Conservation (phyloP, 2,329 filamentous ascomycete genomes). For the Alternaria brassicae region DNA sequence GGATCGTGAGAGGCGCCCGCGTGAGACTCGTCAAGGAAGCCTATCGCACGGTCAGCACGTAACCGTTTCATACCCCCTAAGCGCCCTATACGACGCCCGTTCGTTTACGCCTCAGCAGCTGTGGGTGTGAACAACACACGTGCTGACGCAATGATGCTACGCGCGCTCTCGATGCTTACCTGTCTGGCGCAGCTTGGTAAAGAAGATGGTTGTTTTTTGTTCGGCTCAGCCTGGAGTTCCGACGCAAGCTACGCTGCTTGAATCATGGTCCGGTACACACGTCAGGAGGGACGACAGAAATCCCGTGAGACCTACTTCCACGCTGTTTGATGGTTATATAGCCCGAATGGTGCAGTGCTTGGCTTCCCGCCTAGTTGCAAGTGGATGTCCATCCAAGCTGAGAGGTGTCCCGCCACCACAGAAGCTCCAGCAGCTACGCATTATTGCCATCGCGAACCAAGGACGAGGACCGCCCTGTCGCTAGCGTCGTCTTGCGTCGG, state of each 20-base stretch:
- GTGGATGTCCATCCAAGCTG: slow-evolving; percentile 42
- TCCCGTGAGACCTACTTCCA: background rate
- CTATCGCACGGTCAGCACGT: slow-evolving; percentile 39
- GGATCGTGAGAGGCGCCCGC: slow-evolving; percentile 38
- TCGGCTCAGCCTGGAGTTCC: slow-evolving; percentile 25
- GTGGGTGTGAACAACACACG: slow-evolving; percentile 8
- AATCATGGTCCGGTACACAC: slow-evolving; percentile 8
- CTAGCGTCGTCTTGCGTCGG: slow-evolving; percentile 28
- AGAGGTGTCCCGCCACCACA: slow-evolving; percentile 35
- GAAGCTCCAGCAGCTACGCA: slow-evolving; percentile 32
- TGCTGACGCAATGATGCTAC: slow-evolving; percentile 11
- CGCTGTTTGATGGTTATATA: slow-evolving; percentile 9
- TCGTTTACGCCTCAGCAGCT: slow-evolving; percentile 15
- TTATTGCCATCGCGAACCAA: slow-evolving; percentile 28
- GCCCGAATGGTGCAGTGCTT: slow-evolving; percentile 25
- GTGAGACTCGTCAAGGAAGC: slow-evolving; percentile 35
- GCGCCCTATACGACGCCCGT: slow-evolving; percentile 18
- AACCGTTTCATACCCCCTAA: slow-evolving; percentile 19
- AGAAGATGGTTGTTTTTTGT: slow-evolving; percentile 17
- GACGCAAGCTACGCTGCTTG: slow-evolving; percentile 12
- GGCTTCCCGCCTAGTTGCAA: slow-evolving; percentile 31
- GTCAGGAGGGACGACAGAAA: background rate
- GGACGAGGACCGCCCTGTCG: slow-evolving; percentile 29
- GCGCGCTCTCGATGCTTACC: slow-evolving; percentile 34
- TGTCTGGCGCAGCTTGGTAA: slow-evolving; percentile 18